Evolutionary conservation across 306 rosid genomes (phyloP), one percentile per base, ranked within the genome.

Genomic region (Inga oerstediana): DNA sequence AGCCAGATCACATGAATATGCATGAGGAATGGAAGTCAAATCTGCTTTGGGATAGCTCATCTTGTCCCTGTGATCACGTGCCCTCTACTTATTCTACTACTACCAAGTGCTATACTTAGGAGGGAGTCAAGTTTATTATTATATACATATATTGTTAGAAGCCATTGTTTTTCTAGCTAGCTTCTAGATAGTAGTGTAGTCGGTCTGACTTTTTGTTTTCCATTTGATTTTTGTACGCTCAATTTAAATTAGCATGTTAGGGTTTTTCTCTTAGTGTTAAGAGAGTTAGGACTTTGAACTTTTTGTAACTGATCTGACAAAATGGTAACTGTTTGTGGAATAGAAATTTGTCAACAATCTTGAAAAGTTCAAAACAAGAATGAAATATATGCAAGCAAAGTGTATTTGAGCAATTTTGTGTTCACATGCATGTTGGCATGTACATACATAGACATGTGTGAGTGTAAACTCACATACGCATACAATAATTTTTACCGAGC

Each of bases 1-100:
- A 86, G 20, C 86, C 85, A 73, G 90, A 83, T 22, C 75, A 71
- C 58, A 78, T 87, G 84, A 87, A 87, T 81, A 82, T 84, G 77
- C 90, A 86, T 9, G 91, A 91, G 75, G 88, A 89, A 83, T 93
- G 97, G 95, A 93, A 91, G 90, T 86, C 97, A 67, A 90, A 86
- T 83, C 67, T 91, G 88, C 83, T 81, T 73, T 93, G 95, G 95
- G 95, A 93, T 75, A 85, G 94, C 81, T 90, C 93, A 27, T 84
- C 91, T 48, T 91, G 93, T 80, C 94, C 97, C 12, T 85, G 82
- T 84, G 92, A 93, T 72, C 76, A 72, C 83, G 82, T 88, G 86
- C 90, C 91, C 77, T 89, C 92, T 41, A 89, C 70, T 89, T 87
- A 80, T 77, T 84, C 90, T 70, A 76, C 84, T 43, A 91, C 91